Evolutionary conservation across 2,329 filamentous ascomycete genomes (phyloP).

Genomic region (Diaporthe amygdali): DNA sequence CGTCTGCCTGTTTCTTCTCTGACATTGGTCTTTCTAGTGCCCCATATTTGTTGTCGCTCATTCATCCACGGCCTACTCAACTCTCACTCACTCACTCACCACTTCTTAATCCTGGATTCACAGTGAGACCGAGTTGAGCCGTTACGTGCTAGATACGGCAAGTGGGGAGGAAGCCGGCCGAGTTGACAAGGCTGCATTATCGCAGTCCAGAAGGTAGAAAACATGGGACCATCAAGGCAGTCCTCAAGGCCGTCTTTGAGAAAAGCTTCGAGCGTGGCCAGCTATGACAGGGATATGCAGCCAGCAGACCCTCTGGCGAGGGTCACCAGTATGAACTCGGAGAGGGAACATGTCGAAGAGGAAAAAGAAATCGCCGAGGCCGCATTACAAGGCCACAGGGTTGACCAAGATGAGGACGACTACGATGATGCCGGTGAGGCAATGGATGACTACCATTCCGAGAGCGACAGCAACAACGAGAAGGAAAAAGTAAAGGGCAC

Average conservation of each 20-base stretch:
- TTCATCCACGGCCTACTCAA: not conserved
- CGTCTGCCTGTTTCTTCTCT: not conserved
- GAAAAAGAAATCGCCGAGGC: constrained; percentile 26
- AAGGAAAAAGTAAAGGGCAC: constrained; percentile 29
- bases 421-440: constrained; percentile 18
- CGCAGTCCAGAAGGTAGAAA: not conserved
- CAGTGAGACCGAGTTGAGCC: not conserved
- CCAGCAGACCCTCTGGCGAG: constrained; percentile 29
- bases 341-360: constrained; percentile 25
- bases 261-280: constrained; percentile 22
- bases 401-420: not conserved
- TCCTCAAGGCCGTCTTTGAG: constrained; percentile 6
- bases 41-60: not conserved
- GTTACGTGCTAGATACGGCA: not conserved
- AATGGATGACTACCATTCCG: constrained; percentile 18
- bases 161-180: not conserved
- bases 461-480: constrained; percentile 25
- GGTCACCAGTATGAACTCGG: constrained; percentile 21
- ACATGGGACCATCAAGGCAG: not conserved
- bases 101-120: not conserved
- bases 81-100: not conserved
- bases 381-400: constrained; percentile 4
- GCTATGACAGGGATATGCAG: constrained; percentile 27
- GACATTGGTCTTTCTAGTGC: not conserved
- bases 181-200: not conserved